A percentile compares a stretch with the other conserved stretches of the same genome.
phyloP scores from a whole-genome alignment of 2,329 filamentous ascomycete genomes.

The Phialophora tarda region DNA sequence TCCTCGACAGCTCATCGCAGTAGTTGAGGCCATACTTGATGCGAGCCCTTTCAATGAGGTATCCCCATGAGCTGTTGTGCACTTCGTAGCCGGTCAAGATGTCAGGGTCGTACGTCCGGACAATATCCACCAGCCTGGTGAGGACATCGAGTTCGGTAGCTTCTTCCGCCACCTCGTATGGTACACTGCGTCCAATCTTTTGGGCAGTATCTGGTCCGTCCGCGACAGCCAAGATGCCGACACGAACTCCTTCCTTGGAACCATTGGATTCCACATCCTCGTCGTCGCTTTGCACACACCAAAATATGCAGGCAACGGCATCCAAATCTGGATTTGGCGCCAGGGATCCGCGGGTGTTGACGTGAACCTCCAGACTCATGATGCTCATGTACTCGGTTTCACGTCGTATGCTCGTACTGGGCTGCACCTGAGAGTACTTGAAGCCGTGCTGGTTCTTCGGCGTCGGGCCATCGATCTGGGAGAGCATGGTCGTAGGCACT shows the following conservation, averaged over 20 bases:
- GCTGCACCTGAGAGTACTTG: constrained; percentile 80
- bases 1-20: constrained; percentile 87
- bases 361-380: constrained; percentile 91
- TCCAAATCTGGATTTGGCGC: constrained; percentile 90
- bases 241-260: constrained; percentile 55
- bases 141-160: constrained; percentile 82
- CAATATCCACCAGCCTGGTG: constrained; percentile 83
- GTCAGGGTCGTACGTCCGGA: constrained; percentile 83
- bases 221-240: constrained; percentile 76
- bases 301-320: constrained; percentile 86
- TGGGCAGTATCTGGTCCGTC: constrained; percentile 64
- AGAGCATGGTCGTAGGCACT: constrained; percentile 53
- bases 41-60: constrained; percentile 85
- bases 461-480: constrained; percentile 88
- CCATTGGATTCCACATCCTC: constrained; percentile 54
- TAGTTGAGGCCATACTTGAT: constrained; percentile 88
- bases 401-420: constrained; percentile 76
- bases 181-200: constrained; percentile 66
- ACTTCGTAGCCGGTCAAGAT: constrained; percentile 95
- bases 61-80: constrained; percentile 92
- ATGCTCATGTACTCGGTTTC: constrained; percentile 94
- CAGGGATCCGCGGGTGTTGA: constrained; percentile 80
- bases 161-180: constrained; percentile 73
- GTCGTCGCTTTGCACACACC: constrained; percentile 82
- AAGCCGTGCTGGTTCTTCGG: constrained; percentile 81